These are phyloP conservation scores for Ceratocystiopsis brevicomis DNA, from an alignment of 2,329 filamentous ascomycete species.

Conservation along the genomic window DNA sequence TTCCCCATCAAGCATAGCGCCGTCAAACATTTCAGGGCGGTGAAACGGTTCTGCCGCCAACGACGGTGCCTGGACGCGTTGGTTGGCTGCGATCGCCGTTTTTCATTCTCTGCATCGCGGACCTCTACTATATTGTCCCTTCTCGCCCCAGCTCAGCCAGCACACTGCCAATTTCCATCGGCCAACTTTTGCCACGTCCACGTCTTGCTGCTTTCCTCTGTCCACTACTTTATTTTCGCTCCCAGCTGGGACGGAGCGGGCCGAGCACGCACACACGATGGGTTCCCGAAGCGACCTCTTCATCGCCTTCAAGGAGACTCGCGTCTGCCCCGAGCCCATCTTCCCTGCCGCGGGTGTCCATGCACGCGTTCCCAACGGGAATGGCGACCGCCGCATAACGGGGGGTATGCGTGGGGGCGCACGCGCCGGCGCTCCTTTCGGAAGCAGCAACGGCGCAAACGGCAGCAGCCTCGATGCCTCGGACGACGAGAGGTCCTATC, in stretches of 20 bases:
- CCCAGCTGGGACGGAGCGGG: conserved; percentile 33
- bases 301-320: conserved; percentile 70
- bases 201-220: background rate
- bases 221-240: background rate
- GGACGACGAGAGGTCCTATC: conserved; percentile 52
- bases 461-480: conserved; percentile 21
- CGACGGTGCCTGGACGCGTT: conserved; percentile 6
- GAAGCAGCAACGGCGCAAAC: conserved; percentile 11
- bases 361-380: conserved; percentile 44
- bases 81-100: conserved; percentile 2
- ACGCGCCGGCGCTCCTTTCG: conserved; percentile 16
- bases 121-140: no score
- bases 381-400: conserved; percentile 10
- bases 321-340: conserved; percentile 60
- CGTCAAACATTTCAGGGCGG: background rate
- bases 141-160: no score
- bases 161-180: background rate
- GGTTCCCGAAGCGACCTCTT: conserved; percentile 35
- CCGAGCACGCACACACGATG: conserved; percentile 34
- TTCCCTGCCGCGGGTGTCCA: conserved; percentile 50
- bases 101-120: background rate
- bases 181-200: background rate
- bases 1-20: conserved; percentile 4
- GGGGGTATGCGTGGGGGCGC: conserved; percentile 16
- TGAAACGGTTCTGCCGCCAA: background rate